Evolutionary conservation across 305 asterid genomes (phyloP), one percentile per base, ranked within the genome.

Genomic region (Galium porrigens): DNA sequence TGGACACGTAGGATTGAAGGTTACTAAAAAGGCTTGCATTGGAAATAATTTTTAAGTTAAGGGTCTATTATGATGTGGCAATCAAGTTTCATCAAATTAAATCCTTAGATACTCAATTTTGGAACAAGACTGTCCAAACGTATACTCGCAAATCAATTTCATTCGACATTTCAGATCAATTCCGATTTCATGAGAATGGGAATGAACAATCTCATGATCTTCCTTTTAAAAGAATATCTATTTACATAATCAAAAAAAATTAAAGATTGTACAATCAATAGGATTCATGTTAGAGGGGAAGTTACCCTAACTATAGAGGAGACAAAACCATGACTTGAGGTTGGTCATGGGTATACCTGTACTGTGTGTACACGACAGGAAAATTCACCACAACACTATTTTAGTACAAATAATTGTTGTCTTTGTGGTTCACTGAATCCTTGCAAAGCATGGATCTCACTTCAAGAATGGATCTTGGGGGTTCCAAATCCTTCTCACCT

Each of bases 401-500:
- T 84, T 12, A 90, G 55, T 80, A 86, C 70, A 76, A 84, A 85
- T 82, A 86, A 75, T 85, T 76, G 73, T 70, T 79, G 67, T 82
- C 91, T 58, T 81, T 83, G 75, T 77, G 76, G 66, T 83, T 85
- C 70, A 74, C 78, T n/a, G 85, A 82, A 54, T 88, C 95, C 72
- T 86, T 82, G 64, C 94, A 85, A 0, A 91, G 87, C 88, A 91
- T 88, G 1, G 97, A 86, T n/a, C 88, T 85, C 39, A 89, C 96
- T 74, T 91, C 97, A 67, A 86, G 59, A 49, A 88, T 74, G 10
- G 86, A 76, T 65, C 89, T 82, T 4, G 97, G 97, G n/a, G 87
- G 86, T 55, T 86, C 97, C 63, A 86, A 57, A 69, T 86, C 97
- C 58, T 84, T 91, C 74, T 86, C 88, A 30, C 82, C 95, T 8